phyloP scores from a whole-genome alignment of 2,329 filamentous ascomycete species.

The Fonsecaea multimorphosa region DNA sequence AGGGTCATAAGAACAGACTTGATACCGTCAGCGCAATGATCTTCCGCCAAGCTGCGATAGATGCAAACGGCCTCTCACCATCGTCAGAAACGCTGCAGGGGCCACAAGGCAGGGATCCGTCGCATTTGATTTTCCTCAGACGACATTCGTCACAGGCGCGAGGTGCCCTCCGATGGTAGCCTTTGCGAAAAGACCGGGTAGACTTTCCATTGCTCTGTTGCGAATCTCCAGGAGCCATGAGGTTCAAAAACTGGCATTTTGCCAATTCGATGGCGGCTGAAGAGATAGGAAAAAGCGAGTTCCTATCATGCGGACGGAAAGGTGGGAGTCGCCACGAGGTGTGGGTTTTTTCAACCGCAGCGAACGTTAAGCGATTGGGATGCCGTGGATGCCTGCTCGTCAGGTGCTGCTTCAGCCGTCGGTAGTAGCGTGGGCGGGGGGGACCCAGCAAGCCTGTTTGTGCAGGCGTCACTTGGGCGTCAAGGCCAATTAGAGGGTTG shows the following conservation, averaged over 20 bases:
- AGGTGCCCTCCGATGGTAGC: constrained; percentile 31
- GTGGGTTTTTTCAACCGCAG: not conserved
- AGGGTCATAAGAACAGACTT: constrained; percentile 35
- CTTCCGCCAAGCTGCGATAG: not conserved
- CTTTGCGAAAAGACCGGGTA: constrained; percentile 21
- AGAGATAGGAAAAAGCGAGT: constrained; percentile 14
- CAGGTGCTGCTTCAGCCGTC: no score
- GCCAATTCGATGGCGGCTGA: not conserved
- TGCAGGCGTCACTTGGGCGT: not conserved
- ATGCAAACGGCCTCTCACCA: constrained; percentile 14
- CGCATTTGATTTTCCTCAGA: constrained; percentile 36
- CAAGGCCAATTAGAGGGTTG: not conserved
- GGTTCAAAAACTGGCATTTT: constrained; percentile 16
- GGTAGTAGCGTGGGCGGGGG: no score
- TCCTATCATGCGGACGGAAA: constrained; percentile 18
- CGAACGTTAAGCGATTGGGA: constrained; percentile 1
- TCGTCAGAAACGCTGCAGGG: constrained; percentile 29
- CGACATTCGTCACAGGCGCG: constrained; percentile 38
- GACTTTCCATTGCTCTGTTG: constrained; percentile 15
- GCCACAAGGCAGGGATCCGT: constrained; percentile 32
- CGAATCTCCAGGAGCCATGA: constrained; percentile 21
- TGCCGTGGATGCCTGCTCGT: not conserved
- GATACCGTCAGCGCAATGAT: constrained; percentile 7
- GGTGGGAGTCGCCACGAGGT: not conserved
- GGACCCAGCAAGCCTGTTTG: no score